Percentiles rank a stretch among this genome's conserved stretches.
Conservation (phyloP, 2,329 filamentous ascomycete species). For the Penicillium crustosum region DNA sequence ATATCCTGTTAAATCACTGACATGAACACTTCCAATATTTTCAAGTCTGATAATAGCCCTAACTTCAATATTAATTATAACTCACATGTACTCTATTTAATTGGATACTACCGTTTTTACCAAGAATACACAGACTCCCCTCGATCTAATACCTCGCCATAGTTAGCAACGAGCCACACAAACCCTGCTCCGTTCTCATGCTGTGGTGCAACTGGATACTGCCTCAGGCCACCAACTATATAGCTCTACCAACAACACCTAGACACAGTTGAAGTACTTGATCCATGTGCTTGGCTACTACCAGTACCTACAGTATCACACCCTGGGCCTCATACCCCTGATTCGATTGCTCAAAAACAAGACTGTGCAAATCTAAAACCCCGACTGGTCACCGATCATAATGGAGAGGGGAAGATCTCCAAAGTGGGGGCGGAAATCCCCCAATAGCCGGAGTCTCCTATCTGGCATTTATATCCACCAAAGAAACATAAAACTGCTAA, state of each 20-base stretch:
- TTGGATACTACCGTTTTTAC: not conserved
- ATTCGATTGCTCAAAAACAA: not conserved
- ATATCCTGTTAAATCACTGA: too few species aligned
- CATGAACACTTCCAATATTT: not conserved
- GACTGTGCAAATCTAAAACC: not conserved
- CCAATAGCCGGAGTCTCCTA: not conserved
- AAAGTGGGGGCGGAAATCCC: slow-evolving; percentile 3
- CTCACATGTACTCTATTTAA: not conserved
- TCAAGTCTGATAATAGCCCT: not conserved
- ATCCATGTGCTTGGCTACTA: not conserved
- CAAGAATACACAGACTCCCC: not conserved
- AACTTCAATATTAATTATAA: too few species aligned
- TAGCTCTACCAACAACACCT: not conserved
- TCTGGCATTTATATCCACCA: not conserved
- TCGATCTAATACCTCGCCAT: too few species aligned
- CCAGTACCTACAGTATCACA: fast-evolving
- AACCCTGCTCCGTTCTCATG: not conserved
- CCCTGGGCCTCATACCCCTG: not conserved
- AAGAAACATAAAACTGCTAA: not conserved
- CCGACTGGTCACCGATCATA: not conserved
- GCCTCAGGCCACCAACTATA: not conserved
- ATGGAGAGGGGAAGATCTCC: not conserved
- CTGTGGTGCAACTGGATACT: not conserved
- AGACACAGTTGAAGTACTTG: not conserved
- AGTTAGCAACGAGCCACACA: not conserved